Percentiles rank a stretch among this genome's conserved stretches.
These are phyloP conservation scores for Plantago major DNA, from an alignment of 257 asterid genomes.

Conservation along the genomic window DNA sequence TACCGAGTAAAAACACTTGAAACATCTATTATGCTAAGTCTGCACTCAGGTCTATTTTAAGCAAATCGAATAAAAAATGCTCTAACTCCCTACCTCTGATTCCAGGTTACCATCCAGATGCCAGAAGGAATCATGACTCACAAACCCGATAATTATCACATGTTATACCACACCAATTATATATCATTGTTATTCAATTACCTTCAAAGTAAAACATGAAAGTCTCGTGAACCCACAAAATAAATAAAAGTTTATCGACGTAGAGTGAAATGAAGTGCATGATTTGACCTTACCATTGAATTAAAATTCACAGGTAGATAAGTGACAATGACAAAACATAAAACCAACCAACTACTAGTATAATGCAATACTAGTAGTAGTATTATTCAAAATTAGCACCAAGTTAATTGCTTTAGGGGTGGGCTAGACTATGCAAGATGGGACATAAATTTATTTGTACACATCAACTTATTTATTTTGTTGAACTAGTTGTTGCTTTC, in stretches of 20 bases:
- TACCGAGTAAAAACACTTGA: too few relatives aligned
- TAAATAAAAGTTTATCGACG: neutral
- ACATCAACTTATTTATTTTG: conserved; percentile 2
- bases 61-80: too few relatives aligned
- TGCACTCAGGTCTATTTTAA: too few relatives aligned
- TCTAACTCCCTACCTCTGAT: too few relatives aligned
- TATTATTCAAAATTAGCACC: neutral
- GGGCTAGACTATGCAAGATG: conserved; percentile 10
- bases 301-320: neutral
- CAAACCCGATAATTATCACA: too few relatives aligned
- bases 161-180: too few relatives aligned
- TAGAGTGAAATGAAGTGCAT: neutral
- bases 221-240: too few relatives aligned
- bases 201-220: too few relatives aligned
- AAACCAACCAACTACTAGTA: conserved; percentile 9
- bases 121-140: too few relatives aligned
- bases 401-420: conserved; percentile 20
- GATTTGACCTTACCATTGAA: neutral
- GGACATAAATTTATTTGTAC: conserved; percentile 30
- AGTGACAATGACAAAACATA: neutral
- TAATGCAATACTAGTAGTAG: conserved; percentile 12
- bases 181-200: too few relatives aligned
- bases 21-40: too few relatives aligned
- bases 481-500: conserved; percentile 35
- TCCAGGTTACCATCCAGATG: too few relatives aligned